phyloP scores from a whole-genome alignment of 2,329 filamentous ascomycete genomes.

The Harringtonia lauricola region DNA sequence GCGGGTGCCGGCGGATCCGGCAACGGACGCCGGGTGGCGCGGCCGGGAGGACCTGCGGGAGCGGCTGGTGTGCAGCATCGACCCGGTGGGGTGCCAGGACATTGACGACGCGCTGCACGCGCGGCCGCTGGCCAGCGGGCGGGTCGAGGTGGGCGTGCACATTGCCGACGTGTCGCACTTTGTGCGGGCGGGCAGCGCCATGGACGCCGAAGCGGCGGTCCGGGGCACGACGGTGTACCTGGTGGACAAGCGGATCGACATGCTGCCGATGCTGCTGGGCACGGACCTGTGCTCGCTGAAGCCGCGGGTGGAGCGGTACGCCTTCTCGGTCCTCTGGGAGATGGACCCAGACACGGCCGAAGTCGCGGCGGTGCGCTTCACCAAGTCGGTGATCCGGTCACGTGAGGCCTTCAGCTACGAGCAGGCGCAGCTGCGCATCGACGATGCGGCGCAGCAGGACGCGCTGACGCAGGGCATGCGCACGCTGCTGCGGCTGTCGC shows the following conservation, averaged over 20 bases:
- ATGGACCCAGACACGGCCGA: slow-evolving; percentile 67
- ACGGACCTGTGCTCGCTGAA: slow-evolving; percentile 95
- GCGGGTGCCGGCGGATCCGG: slow-evolving; percentile 71
- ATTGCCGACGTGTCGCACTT: slow-evolving; percentile 99
- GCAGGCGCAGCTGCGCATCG: slow-evolving; percentile 85
- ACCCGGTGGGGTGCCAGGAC: slow-evolving; percentile 91
- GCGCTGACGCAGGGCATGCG: slow-evolving; percentile 87
- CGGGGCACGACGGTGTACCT: slow-evolving; percentile 95
- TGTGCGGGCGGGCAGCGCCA: slow-evolving; percentile 91
- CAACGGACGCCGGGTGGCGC: slow-evolving; percentile 71
- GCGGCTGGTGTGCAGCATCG: slow-evolving; percentile 91
- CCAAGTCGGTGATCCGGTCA: slow-evolving; percentile 95
- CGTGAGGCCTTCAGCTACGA: slow-evolving; percentile 97
- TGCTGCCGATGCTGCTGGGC: slow-evolving; percentile 92
- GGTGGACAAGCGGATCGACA: slow-evolving; percentile 98
- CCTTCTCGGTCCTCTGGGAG: slow-evolving; percentile 84
- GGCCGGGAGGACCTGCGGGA: slow-evolving; percentile 74
- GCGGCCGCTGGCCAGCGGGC: slow-evolving; percentile 73
- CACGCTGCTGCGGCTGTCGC: slow-evolving; percentile 74
- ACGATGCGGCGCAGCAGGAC: slow-evolving; percentile 78
- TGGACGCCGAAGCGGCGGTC: slow-evolving; percentile 91
- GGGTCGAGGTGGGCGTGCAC: slow-evolving; percentile 92
- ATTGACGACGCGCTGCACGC: slow-evolving; percentile 97
- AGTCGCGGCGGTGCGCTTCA: slow-evolving; percentile 76
- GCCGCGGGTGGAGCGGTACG: slow-evolving; percentile 90